Percentiles rank a stretch among this genome's conserved stretches.
Conservation (phyloP, 1,139 yeast genomes). For the Yamadazyma songkhlaensis region DNA sequence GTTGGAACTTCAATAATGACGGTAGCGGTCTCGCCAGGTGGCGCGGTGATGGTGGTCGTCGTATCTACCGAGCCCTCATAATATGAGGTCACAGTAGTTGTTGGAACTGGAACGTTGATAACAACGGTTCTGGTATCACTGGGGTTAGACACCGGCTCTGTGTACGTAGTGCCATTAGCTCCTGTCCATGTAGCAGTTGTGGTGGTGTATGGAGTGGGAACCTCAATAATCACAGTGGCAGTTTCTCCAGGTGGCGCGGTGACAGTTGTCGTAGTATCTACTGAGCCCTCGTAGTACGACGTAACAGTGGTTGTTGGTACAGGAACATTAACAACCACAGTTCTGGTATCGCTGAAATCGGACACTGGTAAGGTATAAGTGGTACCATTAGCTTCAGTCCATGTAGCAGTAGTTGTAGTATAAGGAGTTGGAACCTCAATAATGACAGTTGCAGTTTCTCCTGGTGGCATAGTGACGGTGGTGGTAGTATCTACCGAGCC, state of each 20-base stretch:
- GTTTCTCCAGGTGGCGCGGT: slow-evolving; percentile 11
- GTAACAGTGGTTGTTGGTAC: slow-evolving; percentile 8
- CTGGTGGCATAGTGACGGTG: slow-evolving; percentile 8
- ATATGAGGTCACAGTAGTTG: slow-evolving; percentile 6
- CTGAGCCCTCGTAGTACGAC: not conserved
- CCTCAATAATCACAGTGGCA: slow-evolving; percentile 10
- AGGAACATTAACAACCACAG: slow-evolving; percentile 11
- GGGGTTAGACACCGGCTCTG: not conserved
- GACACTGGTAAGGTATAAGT: not conserved
- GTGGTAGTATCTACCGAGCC: slow-evolving; percentile 8
- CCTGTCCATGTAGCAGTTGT: no score
- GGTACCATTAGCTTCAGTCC: not conserved
- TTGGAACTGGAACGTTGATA: slow-evolving; percentile 13
- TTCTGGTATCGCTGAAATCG: slow-evolving; percentile 6
- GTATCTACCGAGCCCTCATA: slow-evolving; percentile 2
- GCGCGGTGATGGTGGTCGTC: slow-evolving; percentile 7
- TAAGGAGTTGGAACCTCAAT: slow-evolving; percentile 13
- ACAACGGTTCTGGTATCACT: slow-evolving; percentile 13
- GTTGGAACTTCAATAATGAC: slow-evolving; percentile 8
- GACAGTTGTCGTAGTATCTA: slow-evolving; percentile 3
- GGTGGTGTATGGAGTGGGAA: no score
- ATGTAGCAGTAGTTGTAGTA: slow-evolving; percentile 2
- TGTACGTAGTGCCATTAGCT: no score
- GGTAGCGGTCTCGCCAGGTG: slow-evolving; percentile 6
- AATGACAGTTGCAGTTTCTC: slow-evolving; percentile 13